Base-by-base conservation (phyloP, 2,329 filamentous ascomycete genomes). In the Trichoderma citrinoviride region DNA sequence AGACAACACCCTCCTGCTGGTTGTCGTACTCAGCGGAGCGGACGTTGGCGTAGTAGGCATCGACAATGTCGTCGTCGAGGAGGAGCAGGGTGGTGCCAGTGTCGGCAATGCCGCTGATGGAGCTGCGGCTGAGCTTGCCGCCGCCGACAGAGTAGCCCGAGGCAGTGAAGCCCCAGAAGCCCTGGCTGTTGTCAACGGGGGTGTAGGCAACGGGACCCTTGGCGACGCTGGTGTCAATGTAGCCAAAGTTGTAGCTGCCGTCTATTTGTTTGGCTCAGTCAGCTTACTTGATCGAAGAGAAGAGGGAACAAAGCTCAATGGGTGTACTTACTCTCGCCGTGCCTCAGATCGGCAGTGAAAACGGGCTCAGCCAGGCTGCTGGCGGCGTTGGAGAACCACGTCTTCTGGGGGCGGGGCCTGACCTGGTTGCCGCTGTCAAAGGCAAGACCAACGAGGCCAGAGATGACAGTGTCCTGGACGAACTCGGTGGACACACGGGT, bases 211-310 rank as follows among this genome's bases (percentile, higher is more conserved):
- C 82, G 4, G 81, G 71, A 40, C 90, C 90, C 2, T 75, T 80
- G 74, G 89, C 90, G 70, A 90, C 87, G 64, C 77, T 78, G 1
- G 71, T 73, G 73, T 93, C 88, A 71, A 93, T 87, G 70, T 76
- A 82, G 66, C 91, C 91, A 71, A 93, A 93, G 72, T 92, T 87
- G 77, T 92, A 93, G 33, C 84, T 82, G 52, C 90, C 90, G 2
- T 81, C 80, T 50, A 49, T 21, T 54, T 47, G 41, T 44, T 61
- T 40, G 27, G 29, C 23, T 25, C 44, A 37, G 29, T 61, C 23
- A 61, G 57, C 21, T 25, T 61, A 41, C 43, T 50, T 6, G 15
- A 41, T 49, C 25, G 4, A 23, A 23, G 5, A 14, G 7, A 12
- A 49, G 68, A 58, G 72, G 15, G 25, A 52, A 19, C 14, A 7